Percentiles rank a stretch among this genome's conserved stretches.
phyloP scores from a whole-genome alignment of 1,139 yeast genomes.

The Geotrichum europaeum region DNA sequence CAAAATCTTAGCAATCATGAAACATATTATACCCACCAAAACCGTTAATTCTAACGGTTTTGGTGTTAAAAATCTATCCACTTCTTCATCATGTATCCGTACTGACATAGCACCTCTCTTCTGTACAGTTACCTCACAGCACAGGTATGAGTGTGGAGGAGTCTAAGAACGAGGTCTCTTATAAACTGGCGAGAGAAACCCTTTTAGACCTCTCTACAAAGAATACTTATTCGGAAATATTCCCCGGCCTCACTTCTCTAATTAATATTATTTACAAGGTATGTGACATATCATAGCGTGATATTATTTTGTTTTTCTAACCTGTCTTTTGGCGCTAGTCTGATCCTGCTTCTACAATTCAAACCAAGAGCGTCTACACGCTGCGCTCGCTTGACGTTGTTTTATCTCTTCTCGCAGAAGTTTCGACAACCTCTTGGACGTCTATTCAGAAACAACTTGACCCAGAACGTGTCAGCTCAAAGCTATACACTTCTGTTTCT shows the following conservation, averaged over 20 bases:
- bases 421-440: constrained; percentile 16
- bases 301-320: background rate
- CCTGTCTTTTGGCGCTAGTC: constrained; percentile 1
- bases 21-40: background rate
- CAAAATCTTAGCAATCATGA: background rate
- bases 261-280: constrained; percentile 15
- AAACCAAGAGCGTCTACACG: constrained; percentile 10
- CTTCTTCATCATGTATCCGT: background rate
- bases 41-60: background rate
- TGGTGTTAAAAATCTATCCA: background rate
- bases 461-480: constrained; percentile 2
- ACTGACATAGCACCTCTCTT: background rate
- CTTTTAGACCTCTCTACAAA: constrained; percentile 12
- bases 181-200: constrained; percentile 13
- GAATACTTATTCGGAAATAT: constrained; percentile 14
- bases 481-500: constrained; percentile 6
- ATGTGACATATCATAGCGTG: constrained; percentile 2
- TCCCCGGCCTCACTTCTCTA: constrained; percentile 14
- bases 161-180: constrained; percentile 23
- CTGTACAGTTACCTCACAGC: constrained; percentile 26
- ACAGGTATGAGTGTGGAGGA: constrained; percentile 28
- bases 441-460: constrained; percentile 8
- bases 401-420: constrained; percentile 13
- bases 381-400: constrained; percentile 13
- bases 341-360: constrained; percentile 14